phyloP scores from a whole-genome alignment of 1,284 basidiomycete genomes.

The Marasmius sp. region DNA sequence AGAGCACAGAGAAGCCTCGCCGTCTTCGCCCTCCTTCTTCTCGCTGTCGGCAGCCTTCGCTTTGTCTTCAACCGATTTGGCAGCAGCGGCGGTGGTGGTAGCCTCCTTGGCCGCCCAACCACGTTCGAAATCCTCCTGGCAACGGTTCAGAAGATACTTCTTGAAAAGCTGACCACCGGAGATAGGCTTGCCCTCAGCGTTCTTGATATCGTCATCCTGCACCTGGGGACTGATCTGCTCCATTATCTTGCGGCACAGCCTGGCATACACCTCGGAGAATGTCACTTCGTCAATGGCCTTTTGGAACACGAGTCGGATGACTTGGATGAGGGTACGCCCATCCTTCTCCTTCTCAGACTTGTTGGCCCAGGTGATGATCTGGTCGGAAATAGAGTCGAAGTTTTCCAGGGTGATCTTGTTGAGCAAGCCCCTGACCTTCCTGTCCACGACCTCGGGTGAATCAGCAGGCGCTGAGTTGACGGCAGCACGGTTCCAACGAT shows the following conservation, averaged over 20 bases:
- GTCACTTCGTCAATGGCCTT: slow-evolving; percentile 95
- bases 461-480: slow-evolving; percentile 51
- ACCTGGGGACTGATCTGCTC: slow-evolving; percentile 85
- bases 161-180: slow-evolving; percentile 92
- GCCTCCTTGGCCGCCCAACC: slow-evolving; percentile 80
- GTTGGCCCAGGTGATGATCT: slow-evolving; percentile 96
- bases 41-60: slow-evolving; percentile 65
- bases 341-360: slow-evolving; percentile 91
- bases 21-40: slow-evolving; percentile 38
- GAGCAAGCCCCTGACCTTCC: slow-evolving; percentile 91
- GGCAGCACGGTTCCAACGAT: slow-evolving; percentile 74
- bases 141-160: slow-evolving; percentile 90
- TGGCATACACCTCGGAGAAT: slow-evolving; percentile 97
- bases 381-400: slow-evolving; percentile 92
- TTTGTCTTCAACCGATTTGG: slow-evolving; percentile 59
- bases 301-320: slow-evolving; percentile 95
- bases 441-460: slow-evolving; percentile 83
- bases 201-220: slow-evolving; percentile 82
- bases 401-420: slow-evolving; percentile 98
- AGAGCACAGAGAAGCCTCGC: slow-evolving; percentile 76
- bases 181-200: slow-evolving; percentile 79
- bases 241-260: slow-evolving; percentile 92
- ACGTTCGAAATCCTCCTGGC: slow-evolving; percentile 94
- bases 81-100: slow-evolving; percentile 57
- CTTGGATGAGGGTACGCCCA: slow-evolving; percentile 91